Evolutionary conservation across 495 filamentous ascomycete genomes (phyloP).

Genomic region (Aspergillus conjunctus): DNA sequence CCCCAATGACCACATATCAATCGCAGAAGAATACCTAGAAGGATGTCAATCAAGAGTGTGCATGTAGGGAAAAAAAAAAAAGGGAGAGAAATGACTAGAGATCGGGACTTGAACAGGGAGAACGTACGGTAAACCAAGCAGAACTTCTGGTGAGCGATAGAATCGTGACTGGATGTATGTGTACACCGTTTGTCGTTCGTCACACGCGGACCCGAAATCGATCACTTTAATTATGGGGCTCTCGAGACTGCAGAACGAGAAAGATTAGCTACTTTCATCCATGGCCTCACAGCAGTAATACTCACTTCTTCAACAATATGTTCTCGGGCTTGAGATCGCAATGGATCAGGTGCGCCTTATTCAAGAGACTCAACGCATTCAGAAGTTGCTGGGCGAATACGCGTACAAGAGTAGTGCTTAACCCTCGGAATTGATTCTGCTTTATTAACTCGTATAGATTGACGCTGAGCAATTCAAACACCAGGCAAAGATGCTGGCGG

Average conservation of each 20-base stretch:
- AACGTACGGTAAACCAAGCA: slow-evolving; percentile 81
- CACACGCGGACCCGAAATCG: slow-evolving; percentile 98
- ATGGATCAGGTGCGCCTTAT: slow-evolving; percentile 96
- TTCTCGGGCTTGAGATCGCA: slow-evolving; percentile 99
- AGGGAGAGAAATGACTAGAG: background rate
- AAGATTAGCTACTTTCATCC: slow-evolving; percentile 8
- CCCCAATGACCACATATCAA: slow-evolving; percentile 99
- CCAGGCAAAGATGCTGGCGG: slow-evolving; percentile 93
- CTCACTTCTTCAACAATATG: slow-evolving; percentile 92
- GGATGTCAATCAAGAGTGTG: slow-evolving; percentile 5
- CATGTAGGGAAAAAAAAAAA: background rate
- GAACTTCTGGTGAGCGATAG: slow-evolving; percentile 94
- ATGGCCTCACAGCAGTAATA: slow-evolving; percentile 5
- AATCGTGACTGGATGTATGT: slow-evolving; percentile 99
- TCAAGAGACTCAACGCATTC: slow-evolving; percentile 87
- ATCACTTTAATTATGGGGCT: slow-evolving; percentile 99
- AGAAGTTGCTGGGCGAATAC: slow-evolving; percentile 98
- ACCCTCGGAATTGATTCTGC: slow-evolving; percentile 97
- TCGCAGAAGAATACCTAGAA: slow-evolving; percentile 88
- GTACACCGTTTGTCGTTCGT: slow-evolving; percentile 98
- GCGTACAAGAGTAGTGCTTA: slow-evolving; percentile 96
- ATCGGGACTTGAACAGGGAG: background rate
- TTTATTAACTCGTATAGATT: slow-evolving; percentile 99
- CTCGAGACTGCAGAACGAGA: slow-evolving; percentile 63
- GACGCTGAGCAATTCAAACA: slow-evolving; percentile 96